Evolutionary conservation across 257 asterid genomes (phyloP).

Genomic region (Prunella vulgaris): DNA sequence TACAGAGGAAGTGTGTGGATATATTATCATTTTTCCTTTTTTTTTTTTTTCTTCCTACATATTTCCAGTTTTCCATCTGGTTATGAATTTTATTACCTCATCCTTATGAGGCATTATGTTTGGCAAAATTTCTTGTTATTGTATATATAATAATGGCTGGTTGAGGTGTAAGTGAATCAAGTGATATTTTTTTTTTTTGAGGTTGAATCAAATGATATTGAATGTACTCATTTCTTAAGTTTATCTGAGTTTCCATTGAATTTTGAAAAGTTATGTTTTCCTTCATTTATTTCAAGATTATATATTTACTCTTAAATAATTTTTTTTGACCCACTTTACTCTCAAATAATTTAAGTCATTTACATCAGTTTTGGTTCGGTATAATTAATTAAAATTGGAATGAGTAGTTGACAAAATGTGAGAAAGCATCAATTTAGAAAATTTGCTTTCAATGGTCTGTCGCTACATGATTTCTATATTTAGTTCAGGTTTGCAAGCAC

Average conservation of each 20-base stretch:
- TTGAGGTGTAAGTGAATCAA: not conserved
- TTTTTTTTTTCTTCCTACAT: not conserved
- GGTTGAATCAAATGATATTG: not conserved
- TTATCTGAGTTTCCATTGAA: not conserved
- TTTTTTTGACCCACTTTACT: too few relatives aligned
- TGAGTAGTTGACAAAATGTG: too few relatives aligned
- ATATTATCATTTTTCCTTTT: not conserved
- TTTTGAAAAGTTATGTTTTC: not conserved
- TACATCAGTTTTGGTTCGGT: too few relatives aligned
- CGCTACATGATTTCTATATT: too few relatives aligned
- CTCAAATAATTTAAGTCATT: too few relatives aligned
- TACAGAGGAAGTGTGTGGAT: constrained; percentile 39
- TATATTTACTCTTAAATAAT: too few relatives aligned
- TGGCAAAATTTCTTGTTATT: not conserved
- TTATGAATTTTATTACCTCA: constrained; percentile 11
- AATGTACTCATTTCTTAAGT: not conserved
- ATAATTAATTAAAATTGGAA: too few relatives aligned
- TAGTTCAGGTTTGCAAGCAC: too few relatives aligned
- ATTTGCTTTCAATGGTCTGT: too few relatives aligned
- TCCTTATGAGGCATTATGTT: constrained; percentile 16
- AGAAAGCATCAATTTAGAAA: too few relatives aligned
- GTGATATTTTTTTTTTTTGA: too few relatives aligned
- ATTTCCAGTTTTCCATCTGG: not conserved
- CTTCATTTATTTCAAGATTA: too few relatives aligned
- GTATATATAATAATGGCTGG: not conserved